Evolutionary conservation across 2,329 filamentous ascomycete species (phyloP).

Genomic region (Achaetomium macrosporum): DNA sequence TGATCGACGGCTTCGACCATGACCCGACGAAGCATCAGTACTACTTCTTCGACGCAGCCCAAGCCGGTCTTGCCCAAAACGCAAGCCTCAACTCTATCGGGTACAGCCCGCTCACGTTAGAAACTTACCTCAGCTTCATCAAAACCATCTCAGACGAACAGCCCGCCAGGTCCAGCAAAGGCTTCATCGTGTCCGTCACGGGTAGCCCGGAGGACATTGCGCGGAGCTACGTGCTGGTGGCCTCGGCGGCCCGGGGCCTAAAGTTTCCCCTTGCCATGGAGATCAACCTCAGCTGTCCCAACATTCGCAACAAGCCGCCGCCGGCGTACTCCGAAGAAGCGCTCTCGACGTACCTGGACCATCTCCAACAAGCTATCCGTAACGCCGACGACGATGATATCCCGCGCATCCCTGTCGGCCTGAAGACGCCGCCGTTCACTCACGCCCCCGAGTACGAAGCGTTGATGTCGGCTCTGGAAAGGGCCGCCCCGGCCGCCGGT

Average conservation of each 20-base stretch:
- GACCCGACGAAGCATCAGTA: conserved; percentile 56
- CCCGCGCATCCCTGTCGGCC: conserved; percentile 42
- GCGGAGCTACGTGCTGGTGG: conserved; percentile 49
- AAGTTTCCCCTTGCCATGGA: conserved; percentile 59
- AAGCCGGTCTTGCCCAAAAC: conserved; percentile 14
- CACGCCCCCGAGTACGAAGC: conserved; percentile 58
- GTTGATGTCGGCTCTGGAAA: conserved; percentile 47
- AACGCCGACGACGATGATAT: neutral
- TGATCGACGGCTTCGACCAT: conserved; percentile 60
- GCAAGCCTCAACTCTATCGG: conserved; percentile 65
- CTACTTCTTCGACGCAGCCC: conserved; percentile 51
- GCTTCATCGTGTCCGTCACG: conserved; percentile 66
- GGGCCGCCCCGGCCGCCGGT: conserved; percentile 20
- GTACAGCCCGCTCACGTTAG: conserved; percentile 61
- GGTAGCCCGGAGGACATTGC: conserved; percentile 54
- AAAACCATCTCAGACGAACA: conserved; percentile 36
- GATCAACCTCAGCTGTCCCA: conserved; percentile 73
- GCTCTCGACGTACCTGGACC: conserved; percentile 50
- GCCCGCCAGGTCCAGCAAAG: conserved; percentile 38
- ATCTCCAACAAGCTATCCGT: conserved; percentile 34
- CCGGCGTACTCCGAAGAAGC: conserved; percentile 58
- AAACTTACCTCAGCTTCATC: conserved; percentile 54
- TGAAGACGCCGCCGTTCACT: conserved; percentile 75
- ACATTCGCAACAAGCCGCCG: conserved; percentile 62
- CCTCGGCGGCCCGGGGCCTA: conserved; percentile 32